Evolutionary conservation across 2,329 filamentous ascomycete species (phyloP).

Genomic region (Metarhizium robertsii): DNA sequence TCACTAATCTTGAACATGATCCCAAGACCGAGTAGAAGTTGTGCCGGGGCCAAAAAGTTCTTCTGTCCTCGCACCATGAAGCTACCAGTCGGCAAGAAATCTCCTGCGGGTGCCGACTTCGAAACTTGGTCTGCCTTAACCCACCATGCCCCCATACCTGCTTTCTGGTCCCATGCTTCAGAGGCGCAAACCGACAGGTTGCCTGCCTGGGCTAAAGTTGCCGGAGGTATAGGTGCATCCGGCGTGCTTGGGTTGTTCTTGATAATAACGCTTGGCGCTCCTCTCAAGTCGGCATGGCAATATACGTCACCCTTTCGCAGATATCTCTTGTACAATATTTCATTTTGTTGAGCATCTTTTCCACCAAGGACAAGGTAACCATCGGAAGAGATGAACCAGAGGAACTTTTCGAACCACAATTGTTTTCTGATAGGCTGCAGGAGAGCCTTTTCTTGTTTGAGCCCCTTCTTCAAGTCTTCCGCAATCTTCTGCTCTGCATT

Average conservation of each 20-base stretch:
- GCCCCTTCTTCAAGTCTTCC: constrained; percentile 72
- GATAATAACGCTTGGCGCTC: constrained; percentile 76
- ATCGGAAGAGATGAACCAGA: constrained; percentile 91
- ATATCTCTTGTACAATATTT: constrained; percentile 81
- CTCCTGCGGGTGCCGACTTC: constrained; percentile 71
- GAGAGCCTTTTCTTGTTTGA: constrained; percentile 88
- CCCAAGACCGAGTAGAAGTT: constrained; percentile 78
- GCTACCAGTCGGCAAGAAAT: constrained; percentile 67
- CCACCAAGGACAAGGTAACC: constrained; percentile 87
- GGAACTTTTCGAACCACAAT: constrained; percentile 96
- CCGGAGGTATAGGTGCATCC: constrained; percentile 82
- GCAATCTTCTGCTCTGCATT: constrained; percentile 84
- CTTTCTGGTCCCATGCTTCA: constrained; percentile 91
- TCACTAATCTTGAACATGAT: constrained; percentile 84
- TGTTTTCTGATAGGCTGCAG: constrained; percentile 73
- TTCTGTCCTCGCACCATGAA: constrained; percentile 82
- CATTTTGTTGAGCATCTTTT: constrained; percentile 81
- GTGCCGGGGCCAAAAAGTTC: constrained; percentile 81
- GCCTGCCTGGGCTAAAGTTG: constrained; percentile 84
- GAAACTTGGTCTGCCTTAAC: constrained; percentile 83
- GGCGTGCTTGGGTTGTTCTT: constrained; percentile 74
- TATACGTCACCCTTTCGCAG: constrained; percentile 86
- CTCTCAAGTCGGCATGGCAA: constrained; percentile 80
- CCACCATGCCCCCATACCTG: constrained; percentile 95
- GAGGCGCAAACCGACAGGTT: constrained; percentile 77